phyloP scores from a whole-genome alignment of 2,329 filamentous ascomycete genomes.

The Amauroascus niger region DNA sequence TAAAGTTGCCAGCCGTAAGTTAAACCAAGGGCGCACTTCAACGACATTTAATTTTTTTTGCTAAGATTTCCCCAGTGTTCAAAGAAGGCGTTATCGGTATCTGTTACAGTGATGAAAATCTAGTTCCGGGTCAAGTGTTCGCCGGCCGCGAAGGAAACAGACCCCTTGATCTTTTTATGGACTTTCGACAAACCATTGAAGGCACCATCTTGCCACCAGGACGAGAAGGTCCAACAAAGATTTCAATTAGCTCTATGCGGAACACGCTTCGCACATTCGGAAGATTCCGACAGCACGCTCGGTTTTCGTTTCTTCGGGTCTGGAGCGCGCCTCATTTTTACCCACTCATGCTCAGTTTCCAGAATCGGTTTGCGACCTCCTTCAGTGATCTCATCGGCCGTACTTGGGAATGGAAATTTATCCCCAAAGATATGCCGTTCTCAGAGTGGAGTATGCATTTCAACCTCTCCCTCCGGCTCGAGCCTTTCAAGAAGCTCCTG shows the following conservation, averaged over 20 bases:
- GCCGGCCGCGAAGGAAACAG: slow-evolving; percentile 32
- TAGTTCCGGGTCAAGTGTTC: slow-evolving; percentile 31
- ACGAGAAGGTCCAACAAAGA: slow-evolving; percentile 28
- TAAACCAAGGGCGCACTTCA: too few species aligned
- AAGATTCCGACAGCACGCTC: slow-evolving; percentile 18
- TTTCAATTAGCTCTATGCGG: slow-evolving; percentile 27
- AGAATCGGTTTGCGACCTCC: slow-evolving; percentile 28
- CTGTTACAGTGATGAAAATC: not conserved
- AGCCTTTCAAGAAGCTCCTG: slow-evolving; percentile 20
- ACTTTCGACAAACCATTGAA: slow-evolving; percentile 27
- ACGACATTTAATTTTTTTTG: not conserved
- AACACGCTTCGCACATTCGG: slow-evolving; percentile 20
- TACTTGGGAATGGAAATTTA: slow-evolving; percentile 42
- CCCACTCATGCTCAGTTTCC: slow-evolving; percentile 38
- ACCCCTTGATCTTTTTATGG: slow-evolving; percentile 38
- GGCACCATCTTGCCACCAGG: slow-evolving; percentile 20
- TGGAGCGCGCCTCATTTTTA: slow-evolving; percentile 45
- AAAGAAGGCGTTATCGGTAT: slow-evolving; percentile 37
- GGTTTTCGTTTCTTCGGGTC: slow-evolving; percentile 39
- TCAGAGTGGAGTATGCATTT: slow-evolving; percentile 40
- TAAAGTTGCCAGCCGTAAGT: slow-evolving; percentile 33
- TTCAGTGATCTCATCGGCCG: slow-evolving; percentile 39
- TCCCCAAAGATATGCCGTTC: slow-evolving; percentile 40
- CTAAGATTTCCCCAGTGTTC: slow-evolving; percentile 31
- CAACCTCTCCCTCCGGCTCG: slow-evolving; percentile 26